Percentiles rank a stretch among this genome's conserved stretches.
Evolutionary conservation across 768 basidiomycete genomes (phyloP).

Genomic region (Lactifluus volemus): DNA sequence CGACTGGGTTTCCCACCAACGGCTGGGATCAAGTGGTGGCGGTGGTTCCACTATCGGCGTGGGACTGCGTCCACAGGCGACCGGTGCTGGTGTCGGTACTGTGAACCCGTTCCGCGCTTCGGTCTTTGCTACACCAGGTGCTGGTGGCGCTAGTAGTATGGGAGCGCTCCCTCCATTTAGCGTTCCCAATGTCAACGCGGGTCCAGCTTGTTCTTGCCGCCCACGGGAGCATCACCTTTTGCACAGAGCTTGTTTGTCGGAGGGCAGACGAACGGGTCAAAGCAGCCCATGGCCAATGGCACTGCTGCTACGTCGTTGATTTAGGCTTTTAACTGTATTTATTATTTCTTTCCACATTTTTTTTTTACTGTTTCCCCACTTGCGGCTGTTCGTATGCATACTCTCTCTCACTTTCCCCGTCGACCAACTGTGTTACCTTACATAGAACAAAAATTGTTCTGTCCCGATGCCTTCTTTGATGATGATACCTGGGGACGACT

Average conservation of each 20-base stretch:
- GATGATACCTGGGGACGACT: neutral
- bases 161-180: slow-evolving; percentile 23
- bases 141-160: neutral
- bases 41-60: slow-evolving; percentile 20
- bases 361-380: neutral
- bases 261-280: slow-evolving; percentile 20
- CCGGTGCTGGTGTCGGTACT: slow-evolving; percentile 27
- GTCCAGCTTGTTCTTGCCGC: slow-evolving; percentile 17
- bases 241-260: slow-evolving; percentile 18
- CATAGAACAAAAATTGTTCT: neutral
- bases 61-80: slow-evolving; percentile 34
- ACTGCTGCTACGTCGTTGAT: slow-evolving; percentile 35
- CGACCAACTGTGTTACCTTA: neutral
- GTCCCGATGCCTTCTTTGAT: no score
- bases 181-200: neutral
- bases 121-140: slow-evolving; percentile 23
- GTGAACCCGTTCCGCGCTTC: slow-evolving; percentile 38
- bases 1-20: slow-evolving; percentile 12
- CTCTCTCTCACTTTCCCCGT: neutral
- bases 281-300: slow-evolving; percentile 28
- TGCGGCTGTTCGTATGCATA: neutral
- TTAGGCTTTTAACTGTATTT: slow-evolving; percentile 23
- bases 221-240: slow-evolving; percentile 18
- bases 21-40: neutral
- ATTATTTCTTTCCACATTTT: no score